These are phyloP conservation scores for Russula sp. DNA, from an alignment of 768 basidiomycete genomes.

Conservation along the genomic window DNA sequence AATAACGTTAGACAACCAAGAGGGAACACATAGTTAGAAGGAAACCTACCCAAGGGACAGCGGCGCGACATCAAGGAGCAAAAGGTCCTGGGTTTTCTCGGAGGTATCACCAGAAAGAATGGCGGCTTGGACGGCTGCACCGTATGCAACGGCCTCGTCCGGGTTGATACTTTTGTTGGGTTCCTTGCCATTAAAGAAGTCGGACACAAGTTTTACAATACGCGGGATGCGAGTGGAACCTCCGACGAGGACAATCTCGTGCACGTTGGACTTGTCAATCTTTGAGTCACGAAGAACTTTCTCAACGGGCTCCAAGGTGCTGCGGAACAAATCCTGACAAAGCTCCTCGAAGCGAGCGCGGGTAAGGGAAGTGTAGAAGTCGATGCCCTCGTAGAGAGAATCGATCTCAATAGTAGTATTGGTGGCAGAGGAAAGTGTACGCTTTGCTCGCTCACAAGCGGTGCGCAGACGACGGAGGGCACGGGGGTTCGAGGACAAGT, in stretches of 20 bases:
- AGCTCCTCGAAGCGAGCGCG: slow-evolving; percentile 97
- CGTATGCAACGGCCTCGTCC: slow-evolving; percentile 97
- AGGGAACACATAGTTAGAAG: slow-evolving; percentile 21
- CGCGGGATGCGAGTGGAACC: slow-evolving; percentile 98
- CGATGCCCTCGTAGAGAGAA: slow-evolving; percentile 94
- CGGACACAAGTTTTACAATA: slow-evolving; percentile 94
- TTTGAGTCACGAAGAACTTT: slow-evolving; percentile 97
- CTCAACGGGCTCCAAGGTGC: slow-evolving; percentile 92
- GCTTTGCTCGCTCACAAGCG: slow-evolving; percentile 98
- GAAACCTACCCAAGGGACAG: slow-evolving; percentile 52
- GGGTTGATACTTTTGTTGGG: slow-evolving; percentile 99
- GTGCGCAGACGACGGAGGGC: slow-evolving; percentile 96
- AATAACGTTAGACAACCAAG: slow-evolving; percentile 22
- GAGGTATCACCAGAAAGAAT: slow-evolving; percentile 97
- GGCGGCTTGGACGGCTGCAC: slow-evolving; percentile 97
- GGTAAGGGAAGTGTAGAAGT: slow-evolving; percentile 97
- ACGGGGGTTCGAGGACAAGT: slow-evolving; percentile 86
- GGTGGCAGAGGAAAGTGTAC: slow-evolving; percentile 92
- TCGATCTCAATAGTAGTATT: slow-evolving; percentile 98
- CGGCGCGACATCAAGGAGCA: slow-evolving; percentile 90
- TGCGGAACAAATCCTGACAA: slow-evolving; percentile 91
- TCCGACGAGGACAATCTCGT: slow-evolving; percentile 97
- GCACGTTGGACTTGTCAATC: slow-evolving; percentile 92
- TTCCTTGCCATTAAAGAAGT: slow-evolving; percentile 98
- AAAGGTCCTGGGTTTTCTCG: slow-evolving; percentile 93